phyloP scores from a whole-genome alignment of 208 protist genomes.

The Blechomonas ayalai region DNA sequence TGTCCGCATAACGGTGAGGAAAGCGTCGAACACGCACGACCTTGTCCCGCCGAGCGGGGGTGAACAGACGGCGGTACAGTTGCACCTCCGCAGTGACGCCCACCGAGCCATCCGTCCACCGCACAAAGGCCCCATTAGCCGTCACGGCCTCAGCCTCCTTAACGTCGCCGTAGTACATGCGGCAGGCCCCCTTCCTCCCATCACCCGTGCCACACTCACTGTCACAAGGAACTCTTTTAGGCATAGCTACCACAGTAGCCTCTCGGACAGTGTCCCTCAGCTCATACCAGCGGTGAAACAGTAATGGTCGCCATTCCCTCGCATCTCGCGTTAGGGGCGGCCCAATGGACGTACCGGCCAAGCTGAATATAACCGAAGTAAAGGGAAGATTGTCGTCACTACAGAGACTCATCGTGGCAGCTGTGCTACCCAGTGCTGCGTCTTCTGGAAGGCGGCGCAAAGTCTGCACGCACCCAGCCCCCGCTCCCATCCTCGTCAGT shows the following conservation, averaged over 20 bases:
- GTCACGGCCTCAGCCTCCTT: slow-evolving; percentile 56
- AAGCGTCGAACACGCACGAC: slow-evolving; percentile 51
- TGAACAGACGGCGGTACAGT: slow-evolving; percentile 38
- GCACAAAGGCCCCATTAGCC: slow-evolving; percentile 30
- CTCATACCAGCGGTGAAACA: slow-evolving; percentile 63
- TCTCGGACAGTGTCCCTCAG: slow-evolving; percentile 35
- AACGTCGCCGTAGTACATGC: slow-evolving; percentile 27
- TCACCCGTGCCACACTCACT: background rate
- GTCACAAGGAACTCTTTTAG: background rate
- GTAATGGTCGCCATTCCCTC: slow-evolving; percentile 38
- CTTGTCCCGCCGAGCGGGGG: slow-evolving; percentile 28
- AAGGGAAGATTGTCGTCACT: slow-evolving; percentile 3
- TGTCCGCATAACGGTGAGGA: slow-evolving; percentile 56
- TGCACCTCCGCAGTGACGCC: slow-evolving; percentile 39
- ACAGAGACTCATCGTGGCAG: background rate
- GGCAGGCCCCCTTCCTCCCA: background rate
- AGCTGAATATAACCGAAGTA: slow-evolving; percentile 7
- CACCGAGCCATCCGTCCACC: slow-evolving; percentile 46
- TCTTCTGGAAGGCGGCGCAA: slow-evolving; percentile 1
- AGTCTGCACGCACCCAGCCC: background rate
- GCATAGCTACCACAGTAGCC: slow-evolving; percentile 18
- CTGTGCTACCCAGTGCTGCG: background rate
- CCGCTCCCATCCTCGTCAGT: background rate
- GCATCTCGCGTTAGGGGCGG: slow-evolving; percentile 4
- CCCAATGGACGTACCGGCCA: slow-evolving; percentile 6